Evolutionary conservation across 768 basidiomycete genomes (phyloP), one percentile per base, ranked within the genome.

Genomic region (Boletus rubropictus): DNA sequence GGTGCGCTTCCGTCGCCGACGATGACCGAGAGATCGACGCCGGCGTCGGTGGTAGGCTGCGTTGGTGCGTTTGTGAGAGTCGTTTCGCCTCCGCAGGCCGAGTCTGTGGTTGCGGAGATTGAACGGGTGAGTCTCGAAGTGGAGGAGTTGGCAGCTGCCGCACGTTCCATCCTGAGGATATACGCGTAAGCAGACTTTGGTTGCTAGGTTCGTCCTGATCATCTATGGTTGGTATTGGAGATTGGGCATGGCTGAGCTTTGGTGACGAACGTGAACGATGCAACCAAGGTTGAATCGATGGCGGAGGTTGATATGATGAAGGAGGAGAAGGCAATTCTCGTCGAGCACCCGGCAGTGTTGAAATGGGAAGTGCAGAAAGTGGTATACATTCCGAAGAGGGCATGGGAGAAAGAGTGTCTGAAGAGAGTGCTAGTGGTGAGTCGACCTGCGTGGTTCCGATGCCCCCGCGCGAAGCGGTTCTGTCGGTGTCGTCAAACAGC

Each of bases 31-130:
- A 39, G 6, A 57, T 48, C 3, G 44, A 28, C 3, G 39, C 49
- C 17, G 75, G 74, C 12, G 75, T 73, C 0, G 66, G 70, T 21
- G 76, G 76, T 3, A 77, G 53, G 20, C 66, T 68, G 42, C 75
- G 71, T 27, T 68, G 65, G 34, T 43, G 46, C 3, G 54, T 42
- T 15, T 66, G 67, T 8, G 64, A 66, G 11, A 55, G 36, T 17
- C 59, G 59, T 44, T 53, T 62, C 52, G 51, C 56, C 34, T 56
- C 48, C 5, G 38, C 10, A 14, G 43, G 35, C 2, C 47, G 52
- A n/a, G 7, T 24, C 2, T 33, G 65, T 7, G 52, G 41, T 44
- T 54, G 46, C 46, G 55, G 35, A 42, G 51, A 49, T 33, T 47
- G 59, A 42, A 36, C 7, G 10, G 55, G 44, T 1, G 53, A 44